Base-by-base conservation (phyloP, 176 grass and related monocot species). In the Zoysia pacifica region DNA sequence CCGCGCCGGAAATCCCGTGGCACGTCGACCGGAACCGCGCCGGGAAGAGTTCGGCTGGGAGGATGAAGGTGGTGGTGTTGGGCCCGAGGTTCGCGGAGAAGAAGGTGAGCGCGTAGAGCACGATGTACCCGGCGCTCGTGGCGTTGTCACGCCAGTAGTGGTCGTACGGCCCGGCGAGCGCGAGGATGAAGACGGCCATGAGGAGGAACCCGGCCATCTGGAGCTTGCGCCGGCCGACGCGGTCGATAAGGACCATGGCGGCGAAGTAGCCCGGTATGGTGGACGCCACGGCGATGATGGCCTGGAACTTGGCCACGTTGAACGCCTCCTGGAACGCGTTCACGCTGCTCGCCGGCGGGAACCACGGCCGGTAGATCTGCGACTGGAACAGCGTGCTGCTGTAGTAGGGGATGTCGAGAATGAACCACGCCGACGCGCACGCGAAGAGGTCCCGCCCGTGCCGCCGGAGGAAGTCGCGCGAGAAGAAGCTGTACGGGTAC, bases 301-400 rank as follows among this genome's bases (percentile, higher is more conserved):
- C 87, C 83, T 91, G 86, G 74, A 87, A 82, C 62, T 81, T 85
- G 36, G 90, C 90, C 9, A 91, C 73, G 65, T 81, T 48, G 83
- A 54, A 88, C 9, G 77, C 86, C 37, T 86, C 86, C 69, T 80
- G 69, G 86, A 91, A 62, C 58, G 76, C 83, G 82, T 86, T 91
- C 83, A 86, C 72, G 6, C 10, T 53, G 4, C 2, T 20, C 4
- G 73, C 73, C 3, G 67, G 58, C 58, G 50, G 51, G 80, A 83
- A 79, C 74, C 68, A 82, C 9, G 39, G 85, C 4, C 11, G n/a
- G 68, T 87, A 87, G 67, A 83, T 78, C 12, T 87, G 60, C 0
- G 86, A 87, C 74, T 87, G 86, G 74, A 87, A 83, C 37, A 87
- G n/a, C 76, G 68, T 87, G 86, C 86, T 87, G 74, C 80, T 87